phyloP scores from a whole-genome alignment of 1,284 basidiomycete genomes.

The Ustilago tritici region DNA sequence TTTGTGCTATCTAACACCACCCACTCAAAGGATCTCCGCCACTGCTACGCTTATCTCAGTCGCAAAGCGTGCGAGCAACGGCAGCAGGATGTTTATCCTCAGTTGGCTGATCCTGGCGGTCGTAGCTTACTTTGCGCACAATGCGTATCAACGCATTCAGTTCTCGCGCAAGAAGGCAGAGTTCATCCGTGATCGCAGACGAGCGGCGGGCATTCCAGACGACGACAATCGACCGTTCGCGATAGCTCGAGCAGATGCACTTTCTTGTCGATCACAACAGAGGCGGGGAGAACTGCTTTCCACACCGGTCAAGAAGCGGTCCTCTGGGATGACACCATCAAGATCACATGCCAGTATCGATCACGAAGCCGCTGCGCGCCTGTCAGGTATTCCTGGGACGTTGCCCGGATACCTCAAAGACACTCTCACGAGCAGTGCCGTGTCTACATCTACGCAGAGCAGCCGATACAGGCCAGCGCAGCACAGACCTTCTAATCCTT shows the following conservation, averaged over 20 bases:
- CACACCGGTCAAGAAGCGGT: constrained; percentile 29
- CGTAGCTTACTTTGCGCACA: constrained; percentile 26
- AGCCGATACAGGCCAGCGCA: constrained; percentile 3
- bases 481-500: not conserved
- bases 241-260: constrained; percentile 45
- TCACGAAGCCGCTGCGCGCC: constrained; percentile 29
- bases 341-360: constrained; percentile 22
- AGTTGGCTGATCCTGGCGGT: constrained; percentile 29
- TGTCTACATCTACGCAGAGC: not conserved
- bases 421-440: not conserved
- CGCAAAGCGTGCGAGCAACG: not conserved
- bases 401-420: constrained; percentile 44
- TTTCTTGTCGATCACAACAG: constrained; percentile 34
- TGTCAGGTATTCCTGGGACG: constrained; percentile 43
- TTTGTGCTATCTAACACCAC: not conserved
- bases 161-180: constrained; percentile 42
- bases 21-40: not conserved
- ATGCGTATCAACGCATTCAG: constrained; percentile 25
- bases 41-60: not conserved
- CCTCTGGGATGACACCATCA: not conserved
- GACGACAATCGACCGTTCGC: constrained; percentile 53
- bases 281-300: constrained; percentile 13
- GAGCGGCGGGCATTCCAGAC: constrained; percentile 58
- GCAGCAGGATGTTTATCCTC: constrained; percentile 30
- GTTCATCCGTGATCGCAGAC: constrained; percentile 44